Evolutionary conservation across 495 filamentous ascomycete genomes (phyloP).

Genomic region (Lindgomyces ingoldianus): DNA sequence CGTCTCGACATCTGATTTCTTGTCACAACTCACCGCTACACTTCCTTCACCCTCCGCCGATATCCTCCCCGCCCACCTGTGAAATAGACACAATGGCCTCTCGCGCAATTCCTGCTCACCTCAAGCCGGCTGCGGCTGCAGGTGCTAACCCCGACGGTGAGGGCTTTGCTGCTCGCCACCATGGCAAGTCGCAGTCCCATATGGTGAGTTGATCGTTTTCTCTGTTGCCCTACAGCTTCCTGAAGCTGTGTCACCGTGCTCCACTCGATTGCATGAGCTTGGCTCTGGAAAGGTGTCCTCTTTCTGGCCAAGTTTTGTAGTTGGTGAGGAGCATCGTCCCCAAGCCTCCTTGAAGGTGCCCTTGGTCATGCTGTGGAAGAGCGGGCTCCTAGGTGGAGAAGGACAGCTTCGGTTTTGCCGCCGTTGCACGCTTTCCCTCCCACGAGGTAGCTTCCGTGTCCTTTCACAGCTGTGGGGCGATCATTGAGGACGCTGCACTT

Average conservation of each 20-base stretch:
- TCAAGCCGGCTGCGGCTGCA: constrained; percentile 62
- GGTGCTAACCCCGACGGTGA: constrained; percentile 52
- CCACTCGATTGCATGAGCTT: not conserved
- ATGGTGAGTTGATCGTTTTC: constrained; percentile 68
- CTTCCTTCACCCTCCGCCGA: constrained; percentile 1
- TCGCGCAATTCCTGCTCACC: constrained; percentile 74
- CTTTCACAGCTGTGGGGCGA: too few relatives aligned
- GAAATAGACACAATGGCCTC: constrained; percentile 62
- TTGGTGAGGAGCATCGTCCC: not conserved
- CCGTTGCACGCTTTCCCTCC: not conserved
- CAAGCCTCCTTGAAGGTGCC: not conserved
- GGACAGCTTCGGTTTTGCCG: not conserved
- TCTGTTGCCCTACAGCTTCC: not conserved
- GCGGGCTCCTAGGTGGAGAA: not conserved
- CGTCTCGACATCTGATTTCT: too few relatives aligned
- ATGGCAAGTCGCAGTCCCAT: constrained; percentile 93
- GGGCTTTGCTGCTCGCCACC: constrained; percentile 68
- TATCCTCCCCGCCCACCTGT: not conserved
- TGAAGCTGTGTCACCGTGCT: not conserved
- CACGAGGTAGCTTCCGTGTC: too few relatives aligned
- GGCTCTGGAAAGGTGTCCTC: not conserved
- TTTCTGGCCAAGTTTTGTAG: not conserved
- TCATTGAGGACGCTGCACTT: too few relatives aligned
- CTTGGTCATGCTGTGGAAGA: not conserved
- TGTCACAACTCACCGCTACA: constrained; percentile 3